Conservation (phyloP, 108 stramenopile species). For the Nitzschia inconspicua region DNA sequence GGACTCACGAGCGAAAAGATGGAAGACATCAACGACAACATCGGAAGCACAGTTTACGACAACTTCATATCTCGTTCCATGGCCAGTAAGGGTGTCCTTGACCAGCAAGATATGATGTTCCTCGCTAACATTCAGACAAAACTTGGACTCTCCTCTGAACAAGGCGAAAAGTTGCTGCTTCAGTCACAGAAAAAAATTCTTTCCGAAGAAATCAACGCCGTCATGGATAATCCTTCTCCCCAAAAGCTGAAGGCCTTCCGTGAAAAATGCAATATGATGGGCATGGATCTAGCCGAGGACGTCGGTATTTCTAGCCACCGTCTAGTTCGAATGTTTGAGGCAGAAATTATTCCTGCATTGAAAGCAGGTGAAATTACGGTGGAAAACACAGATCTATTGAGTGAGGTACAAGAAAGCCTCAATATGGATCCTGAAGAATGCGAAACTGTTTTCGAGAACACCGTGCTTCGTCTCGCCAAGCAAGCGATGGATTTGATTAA, state of each 20-base stretch:
- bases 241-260: slow-evolving; percentile 77
- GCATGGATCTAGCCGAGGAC: slow-evolving; percentile 70
- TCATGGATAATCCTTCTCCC: slow-evolving; percentile 57
- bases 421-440: slow-evolving; percentile 68
- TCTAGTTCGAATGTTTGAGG: slow-evolving; percentile 66
- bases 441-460: slow-evolving; percentile 60
- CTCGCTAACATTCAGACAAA: slow-evolving; percentile 83
- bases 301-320: slow-evolving; percentile 68
- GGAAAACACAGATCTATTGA: slow-evolving; percentile 58
- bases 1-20: slow-evolving; percentile 71
- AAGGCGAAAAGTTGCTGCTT: slow-evolving; percentile 69
- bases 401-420: slow-evolving; percentile 84
- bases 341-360: slow-evolving; percentile 71
- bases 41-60: slow-evolving; percentile 82
- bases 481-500: slow-evolving; percentile 42
- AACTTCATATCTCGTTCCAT: slow-evolving; percentile 81
- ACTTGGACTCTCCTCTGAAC: slow-evolving; percentile 72
- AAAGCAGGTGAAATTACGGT: slow-evolving; percentile 75
- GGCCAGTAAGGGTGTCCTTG: slow-evolving; percentile 73
- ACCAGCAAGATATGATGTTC: slow-evolving; percentile 95
- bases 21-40: slow-evolving; percentile 74
- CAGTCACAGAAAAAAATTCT: slow-evolving; percentile 81
- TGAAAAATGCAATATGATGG: slow-evolving; percentile 86
- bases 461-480: slow-evolving; percentile 51
- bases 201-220: slow-evolving; percentile 65